Conservation (phyloP, 352 stramenopile species). For the Phytophthora cryptogea region DNA sequence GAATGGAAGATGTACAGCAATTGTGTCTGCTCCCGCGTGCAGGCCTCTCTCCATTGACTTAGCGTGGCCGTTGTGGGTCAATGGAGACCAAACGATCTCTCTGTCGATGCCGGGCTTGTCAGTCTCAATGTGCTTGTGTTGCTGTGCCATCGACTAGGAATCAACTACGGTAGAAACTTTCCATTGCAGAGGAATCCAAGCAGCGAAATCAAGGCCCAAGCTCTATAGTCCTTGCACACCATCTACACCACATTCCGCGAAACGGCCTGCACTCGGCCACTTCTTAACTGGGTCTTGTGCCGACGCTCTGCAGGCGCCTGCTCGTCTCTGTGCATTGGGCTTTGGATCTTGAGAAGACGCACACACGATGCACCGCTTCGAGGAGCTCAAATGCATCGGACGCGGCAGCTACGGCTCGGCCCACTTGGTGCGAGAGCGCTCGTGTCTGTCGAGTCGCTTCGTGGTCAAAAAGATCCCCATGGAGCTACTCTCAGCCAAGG, state of each 20-base stretch:
- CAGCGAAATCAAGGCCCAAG: too few relatives aligned
- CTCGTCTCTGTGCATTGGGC: neutral
- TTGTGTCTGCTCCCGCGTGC: conserved; percentile 2
- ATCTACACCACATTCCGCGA: neutral
- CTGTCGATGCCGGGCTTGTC: neutral
- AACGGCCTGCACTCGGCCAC: too few relatives aligned
- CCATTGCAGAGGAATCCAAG: too few relatives aligned
- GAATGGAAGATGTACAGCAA: conserved; percentile 33
- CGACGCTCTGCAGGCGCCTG: neutral
- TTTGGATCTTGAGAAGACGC: conserved; percentile 25
- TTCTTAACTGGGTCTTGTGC: neutral
- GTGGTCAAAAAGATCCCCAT: conserved; percentile 90
- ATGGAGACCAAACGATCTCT: neutral
- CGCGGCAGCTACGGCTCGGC: conserved; percentile 79
- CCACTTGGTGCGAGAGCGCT: conserved; percentile 58
- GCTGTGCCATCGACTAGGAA: neutral
- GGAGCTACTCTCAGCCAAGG: conserved; percentile 76
- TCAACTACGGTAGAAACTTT: neutral
- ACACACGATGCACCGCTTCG: conserved; percentile 68
- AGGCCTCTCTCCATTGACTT: neutral
- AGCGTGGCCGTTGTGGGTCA: too few relatives aligned
- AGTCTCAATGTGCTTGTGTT: neutral
- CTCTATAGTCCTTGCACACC: too few relatives aligned
- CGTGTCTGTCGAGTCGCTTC: conserved; percentile 44
- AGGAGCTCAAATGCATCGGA: conserved; percentile 78